Evolutionary conservation across 495 filamentous ascomycete species (phyloP).

Genomic region (Bombardia bombarda): DNA sequence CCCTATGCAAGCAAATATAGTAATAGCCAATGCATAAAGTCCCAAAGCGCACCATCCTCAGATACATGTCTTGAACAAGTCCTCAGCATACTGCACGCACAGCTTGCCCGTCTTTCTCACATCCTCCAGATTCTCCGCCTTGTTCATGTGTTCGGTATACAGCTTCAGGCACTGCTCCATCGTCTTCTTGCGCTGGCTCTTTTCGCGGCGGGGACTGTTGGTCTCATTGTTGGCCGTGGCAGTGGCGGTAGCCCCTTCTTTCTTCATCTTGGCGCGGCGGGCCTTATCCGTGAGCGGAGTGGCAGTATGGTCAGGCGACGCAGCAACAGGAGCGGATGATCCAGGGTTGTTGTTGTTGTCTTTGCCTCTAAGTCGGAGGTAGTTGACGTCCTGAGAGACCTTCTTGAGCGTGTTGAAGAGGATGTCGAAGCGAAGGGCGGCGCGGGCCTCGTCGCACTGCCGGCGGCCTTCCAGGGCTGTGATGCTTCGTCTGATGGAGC

Average conservation of each 20-base stretch:
- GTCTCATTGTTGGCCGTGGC: background rate
- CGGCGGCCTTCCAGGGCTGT: constrained; percentile 3
- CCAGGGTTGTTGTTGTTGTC: too few relatives aligned
- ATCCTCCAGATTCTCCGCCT: constrained; percentile 5
- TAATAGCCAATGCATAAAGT: too few relatives aligned
- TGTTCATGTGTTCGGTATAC: constrained; percentile 12
- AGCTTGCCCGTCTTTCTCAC: constrained; percentile 11
- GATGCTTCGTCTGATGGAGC: background rate
- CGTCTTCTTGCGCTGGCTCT: constrained; percentile 7
- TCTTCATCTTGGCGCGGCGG: background rate
- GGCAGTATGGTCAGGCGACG: too few relatives aligned
- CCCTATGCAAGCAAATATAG: too few relatives aligned
- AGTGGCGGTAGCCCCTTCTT: background rate
- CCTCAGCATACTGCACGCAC: constrained; percentile 17
- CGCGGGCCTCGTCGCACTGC: constrained; percentile 7
- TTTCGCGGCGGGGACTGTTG: background rate
- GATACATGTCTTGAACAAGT: constrained; percentile 12
- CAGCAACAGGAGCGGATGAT: too few relatives aligned
- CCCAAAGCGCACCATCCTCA: too few relatives aligned
- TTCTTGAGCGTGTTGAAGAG: constrained; percentile 16
- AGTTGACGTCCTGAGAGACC: constrained; percentile 7
- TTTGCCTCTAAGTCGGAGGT: background rate
- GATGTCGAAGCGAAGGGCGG: constrained; percentile 11
- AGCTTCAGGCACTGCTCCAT: constrained; percentile 12
- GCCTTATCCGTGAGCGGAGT: too few relatives aligned